Evolutionary conservation across 495 filamentous ascomycete species (phyloP), one percentile per base, ranked within the genome.

Genomic region (Polyplosphaeria fusca): DNA sequence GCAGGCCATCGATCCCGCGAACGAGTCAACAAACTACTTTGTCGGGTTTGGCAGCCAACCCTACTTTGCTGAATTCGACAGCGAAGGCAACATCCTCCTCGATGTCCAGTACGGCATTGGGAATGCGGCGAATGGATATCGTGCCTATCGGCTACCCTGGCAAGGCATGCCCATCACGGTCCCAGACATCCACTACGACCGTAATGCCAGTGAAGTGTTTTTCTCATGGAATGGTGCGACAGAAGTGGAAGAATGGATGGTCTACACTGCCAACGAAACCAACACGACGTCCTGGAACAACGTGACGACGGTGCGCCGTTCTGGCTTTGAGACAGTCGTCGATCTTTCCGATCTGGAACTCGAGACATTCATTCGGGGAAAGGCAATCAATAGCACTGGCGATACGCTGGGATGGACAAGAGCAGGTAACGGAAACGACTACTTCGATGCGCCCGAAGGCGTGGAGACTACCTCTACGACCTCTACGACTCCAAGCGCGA

Each of bases 311-410:
- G 55, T 47, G 4, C 3, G 4, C 14, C 27, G 55, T 12, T 52
- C 55, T n/a, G 55, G 55, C 24, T 58, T 58, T 39, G 55, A 58
- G 46, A 58, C 55, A 3, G 52, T 37, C 5, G 27, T 58, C 16
- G 55, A 58, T 52, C 47, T 58, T 2, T 5, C 3, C 5, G 47
- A 52, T 28, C 32, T 49, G 22, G 32, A 52, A 12, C 22, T 58
- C 4, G 32, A 52, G 5, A 52, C 19, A 2, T 58, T 40, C 27
- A 39, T 58, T 27, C 46, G 55, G n/a, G 55, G 30, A 4, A 51
- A 58, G 25, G 55, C 55, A 2, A 47, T 58, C 28, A 26, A 52
- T 27, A 35, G 13, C 2, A 47, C 18, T 27, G 47, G 47, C 19
- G 30, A 2, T 12, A 32, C 22, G 27, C 47, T 58, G 45, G 55